Base-by-base conservation (phyloP, 371 early-diverging fungal species). In the Circinella minor region DNA sequence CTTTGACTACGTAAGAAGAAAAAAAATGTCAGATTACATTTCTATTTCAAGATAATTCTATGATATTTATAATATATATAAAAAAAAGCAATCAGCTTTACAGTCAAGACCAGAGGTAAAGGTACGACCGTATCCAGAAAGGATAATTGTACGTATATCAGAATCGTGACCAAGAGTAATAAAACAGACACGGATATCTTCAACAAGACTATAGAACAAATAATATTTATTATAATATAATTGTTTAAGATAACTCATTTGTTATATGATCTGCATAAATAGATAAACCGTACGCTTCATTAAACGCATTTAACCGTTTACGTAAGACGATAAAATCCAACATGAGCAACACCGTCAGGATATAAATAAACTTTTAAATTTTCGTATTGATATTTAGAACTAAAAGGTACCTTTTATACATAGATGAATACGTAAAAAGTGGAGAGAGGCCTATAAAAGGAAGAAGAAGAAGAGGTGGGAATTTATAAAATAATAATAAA, bases 61-160 rank as follows among this genome's bases (percentile, higher is more conserved):
- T n/a, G n/a, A n/a, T n/a, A n/a, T n/a, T n/a, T n/a, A n/a, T n/a
- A n/a, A n/a, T n/a, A n/a, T n/a, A n/a, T n/a, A 13, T 3, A 39
- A 73, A 80, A n/a, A n/a, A n/a, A n/a, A n/a, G n/a, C n/a, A n/a
- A n/a, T n/a, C n/a, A n/a, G n/a, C n/a, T 83, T 82, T 90, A 89
- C 92, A 80, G 68, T 98, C 98, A 36, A 98, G 80, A n/a, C 97
- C 97, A 54, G 95, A 92, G 27, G 93, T 92, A 74, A 97, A 97
- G 74, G 89, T 80, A 37, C 89, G 86, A 10, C 93, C 91, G n/a
- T 83, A 70, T 8, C 90, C 94, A 27, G 92, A 91, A 38, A 95
- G 68, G 51, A 97, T 89, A 17, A 96, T 88, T 64, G 85, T 82
- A 38, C 90, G 89, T 57, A 96, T 15, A 54, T 88, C 73, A 11